A percentile compares a stretch with the other conserved stretches of the same genome.
These are phyloP conservation scores for Alternaria incomplexa DNA, from an alignment of 2,329 filamentous ascomycete species.

Conservation along the genomic window DNA sequence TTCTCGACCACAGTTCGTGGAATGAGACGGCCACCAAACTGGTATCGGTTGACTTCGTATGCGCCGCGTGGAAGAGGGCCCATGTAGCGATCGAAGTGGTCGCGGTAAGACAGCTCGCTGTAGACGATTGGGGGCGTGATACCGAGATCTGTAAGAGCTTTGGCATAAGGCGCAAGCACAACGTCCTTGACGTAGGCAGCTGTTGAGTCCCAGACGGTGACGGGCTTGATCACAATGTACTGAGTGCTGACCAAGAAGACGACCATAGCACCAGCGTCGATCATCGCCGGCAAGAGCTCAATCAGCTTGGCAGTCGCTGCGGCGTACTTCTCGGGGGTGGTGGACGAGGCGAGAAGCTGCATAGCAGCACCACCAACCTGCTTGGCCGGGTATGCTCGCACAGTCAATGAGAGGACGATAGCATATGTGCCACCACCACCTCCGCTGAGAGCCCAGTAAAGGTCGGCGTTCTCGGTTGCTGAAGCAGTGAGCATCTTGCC, in stretches of 20 bases:
- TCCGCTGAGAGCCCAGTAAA: slow-evolving; percentile 47
- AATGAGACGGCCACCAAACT: slow-evolving; percentile 30
- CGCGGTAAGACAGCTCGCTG: slow-evolving; percentile 26
- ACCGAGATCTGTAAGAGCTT: slow-evolving; percentile 18
- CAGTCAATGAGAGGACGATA: slow-evolving; percentile 37
- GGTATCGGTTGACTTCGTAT: slow-evolving; percentile 22
- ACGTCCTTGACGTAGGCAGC: slow-evolving; percentile 24
- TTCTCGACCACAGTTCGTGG: slow-evolving; percentile 23
- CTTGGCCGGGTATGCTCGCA: slow-evolving; percentile 31
- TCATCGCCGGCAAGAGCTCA: slow-evolving; percentile 24
- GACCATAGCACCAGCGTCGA: slow-evolving; percentile 28
- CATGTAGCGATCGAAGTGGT: slow-evolving; percentile 32
- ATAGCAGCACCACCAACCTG: slow-evolving; percentile 30
- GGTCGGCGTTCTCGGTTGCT: slow-evolving; percentile 35
- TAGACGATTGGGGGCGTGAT: slow-evolving; percentile 31
- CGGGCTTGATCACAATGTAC: slow-evolving; percentile 12
- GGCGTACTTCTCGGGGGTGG: slow-evolving; percentile 21
- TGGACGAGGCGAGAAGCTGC: slow-evolving; percentile 24
- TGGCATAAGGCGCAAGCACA: slow-evolving; percentile 29
- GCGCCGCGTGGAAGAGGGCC: slow-evolving; percentile 35
- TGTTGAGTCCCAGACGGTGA: slow-evolving; percentile 10
- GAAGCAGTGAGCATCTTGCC: slow-evolving; percentile 39
- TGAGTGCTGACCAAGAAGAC: slow-evolving; percentile 20
- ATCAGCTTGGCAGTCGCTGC: slow-evolving; percentile 15
- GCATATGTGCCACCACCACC: slow-evolving; percentile 42